Conservation (phyloP, 768 basidiomycete species). For the Tricholoma flavovirens region DNA sequence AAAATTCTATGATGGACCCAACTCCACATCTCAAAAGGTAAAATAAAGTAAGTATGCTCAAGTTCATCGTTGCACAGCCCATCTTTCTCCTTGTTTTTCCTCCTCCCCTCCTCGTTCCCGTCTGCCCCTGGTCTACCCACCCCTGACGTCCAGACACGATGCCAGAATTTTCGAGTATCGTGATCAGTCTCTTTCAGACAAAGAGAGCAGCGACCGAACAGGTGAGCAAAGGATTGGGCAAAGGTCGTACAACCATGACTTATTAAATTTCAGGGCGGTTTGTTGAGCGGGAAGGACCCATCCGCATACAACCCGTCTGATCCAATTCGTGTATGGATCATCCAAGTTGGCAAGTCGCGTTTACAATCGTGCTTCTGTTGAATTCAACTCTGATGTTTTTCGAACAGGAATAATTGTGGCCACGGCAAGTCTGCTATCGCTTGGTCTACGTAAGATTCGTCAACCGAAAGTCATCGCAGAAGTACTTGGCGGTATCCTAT, state of each 20-base stretch:
- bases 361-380: background rate
- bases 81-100: no score
- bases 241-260: background rate
- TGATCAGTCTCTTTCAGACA: constrained; percentile 28
- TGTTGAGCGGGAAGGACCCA: constrained; percentile 72
- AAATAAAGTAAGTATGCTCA: no score
- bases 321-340: constrained; percentile 70
- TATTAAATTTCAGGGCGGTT: constrained; percentile 49
- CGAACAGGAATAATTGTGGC: constrained; percentile 71
- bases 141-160: constrained; percentile 14
- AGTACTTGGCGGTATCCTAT: constrained; percentile 81
- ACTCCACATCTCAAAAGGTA: no score
- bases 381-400: background rate
- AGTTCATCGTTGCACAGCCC: no score
- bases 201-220: constrained; percentile 34
- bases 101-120: no score
- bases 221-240: constrained; percentile 15
- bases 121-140: background rate
- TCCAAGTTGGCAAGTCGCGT: constrained; percentile 59
- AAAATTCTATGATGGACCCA: no score
- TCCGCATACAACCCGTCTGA: constrained; percentile 55
- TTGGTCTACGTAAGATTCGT: constrained; percentile 61
- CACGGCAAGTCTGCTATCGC: constrained; percentile 68
- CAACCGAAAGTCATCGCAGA: constrained; percentile 86
- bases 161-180: constrained; percentile 31